Evolutionary conservation across 2,329 filamentous ascomycete species (phyloP).

Genomic region (Phaeosphaeriaceae sp.): DNA sequence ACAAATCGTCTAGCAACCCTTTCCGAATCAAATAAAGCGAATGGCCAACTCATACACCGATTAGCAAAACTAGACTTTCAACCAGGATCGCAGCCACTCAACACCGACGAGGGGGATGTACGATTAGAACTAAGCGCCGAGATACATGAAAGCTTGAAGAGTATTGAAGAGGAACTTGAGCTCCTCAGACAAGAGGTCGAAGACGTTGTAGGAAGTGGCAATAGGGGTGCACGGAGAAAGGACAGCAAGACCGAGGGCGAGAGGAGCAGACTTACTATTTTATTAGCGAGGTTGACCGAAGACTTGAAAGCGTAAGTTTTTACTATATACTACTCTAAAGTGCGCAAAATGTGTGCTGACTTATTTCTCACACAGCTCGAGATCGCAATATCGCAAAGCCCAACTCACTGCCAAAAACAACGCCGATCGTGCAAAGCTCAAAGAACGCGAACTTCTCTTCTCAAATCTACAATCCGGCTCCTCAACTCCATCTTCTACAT

Average conservation of each 20-base stretch:
- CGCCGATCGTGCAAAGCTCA: constrained; percentile 73
- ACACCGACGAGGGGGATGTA: constrained; percentile 67
- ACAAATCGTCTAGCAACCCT: constrained; percentile 59
- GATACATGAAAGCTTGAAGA: constrained; percentile 78
- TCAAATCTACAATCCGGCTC: constrained; percentile 63
- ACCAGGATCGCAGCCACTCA: constrained; percentile 65
- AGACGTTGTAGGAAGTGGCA: constrained; percentile 62
- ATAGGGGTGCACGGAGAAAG: constrained; percentile 45
- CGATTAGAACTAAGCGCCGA: constrained; percentile 78
- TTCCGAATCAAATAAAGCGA: constrained; percentile 60
- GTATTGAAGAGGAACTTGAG: constrained; percentile 84
- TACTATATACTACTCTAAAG: neutral
- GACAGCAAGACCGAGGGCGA: constrained; percentile 66
- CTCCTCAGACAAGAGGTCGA: constrained; percentile 78
- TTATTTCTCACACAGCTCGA: constrained; percentile 50
- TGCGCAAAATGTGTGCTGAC: constrained; percentile 7
- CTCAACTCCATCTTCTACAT: constrained; percentile 44
- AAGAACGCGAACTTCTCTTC: constrained; percentile 78
- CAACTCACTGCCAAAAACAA: constrained; percentile 79
- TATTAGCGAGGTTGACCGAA: constrained; percentile 68
- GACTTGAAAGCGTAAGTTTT: constrained; percentile 72
- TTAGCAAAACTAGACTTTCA: constrained; percentile 66
- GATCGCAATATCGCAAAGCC: constrained; percentile 78
- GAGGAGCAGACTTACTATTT: constrained; percentile 69
- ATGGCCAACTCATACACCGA: constrained; percentile 62